Percentiles rank a stretch among this genome's conserved stretches.
Evolutionary conservation across 2,329 filamentous ascomycete genomes (phyloP).

Genomic region (Colletotrichum coccodes): DNA sequence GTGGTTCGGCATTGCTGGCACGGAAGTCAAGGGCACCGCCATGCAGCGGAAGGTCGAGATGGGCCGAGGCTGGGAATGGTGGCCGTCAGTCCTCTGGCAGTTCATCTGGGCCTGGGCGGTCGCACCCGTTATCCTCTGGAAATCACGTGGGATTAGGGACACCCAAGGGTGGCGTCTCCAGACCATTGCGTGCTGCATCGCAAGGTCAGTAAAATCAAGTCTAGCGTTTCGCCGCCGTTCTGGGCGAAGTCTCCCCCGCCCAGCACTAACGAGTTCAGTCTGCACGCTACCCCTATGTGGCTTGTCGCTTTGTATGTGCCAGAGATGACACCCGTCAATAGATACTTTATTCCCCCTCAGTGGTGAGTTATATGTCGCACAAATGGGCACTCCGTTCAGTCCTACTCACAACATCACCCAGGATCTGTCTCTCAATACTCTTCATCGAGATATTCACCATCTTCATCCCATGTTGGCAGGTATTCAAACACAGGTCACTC

Average conservation of each 20-base stretch:
- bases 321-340: slow-evolving; percentile 61
- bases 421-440: slow-evolving; percentile 69
- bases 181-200: slow-evolving; percentile 63
- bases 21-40: slow-evolving; percentile 67
- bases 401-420: slow-evolving; percentile 34
- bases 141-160: slow-evolving; percentile 69
- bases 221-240: slow-evolving; percentile 11
- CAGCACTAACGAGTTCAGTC: slow-evolving; percentile 47
- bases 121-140: slow-evolving; percentile 70
- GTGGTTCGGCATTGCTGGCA: slow-evolving; percentile 68
- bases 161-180: slow-evolving; percentile 74
- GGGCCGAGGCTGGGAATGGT: slow-evolving; percentile 73
- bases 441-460: slow-evolving; percentile 72
- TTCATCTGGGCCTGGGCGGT: slow-evolving; percentile 71
- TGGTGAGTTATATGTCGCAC: slow-evolving; percentile 58
- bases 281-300: slow-evolving; percentile 76
- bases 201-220: slow-evolving; percentile 47
- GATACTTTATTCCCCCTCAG: slow-evolving; percentile 67
- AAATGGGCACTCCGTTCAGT: background rate
- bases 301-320: slow-evolving; percentile 67
- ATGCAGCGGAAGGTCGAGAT: slow-evolving; percentile 59
- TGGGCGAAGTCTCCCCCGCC: background rate
- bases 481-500: slow-evolving; percentile 56
- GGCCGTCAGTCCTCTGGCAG: slow-evolving; percentile 73
- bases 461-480: slow-evolving; percentile 70